Base-by-base conservation (phyloP, 1,284 basidiomycete genomes). In the Sparassis latifolia region DNA sequence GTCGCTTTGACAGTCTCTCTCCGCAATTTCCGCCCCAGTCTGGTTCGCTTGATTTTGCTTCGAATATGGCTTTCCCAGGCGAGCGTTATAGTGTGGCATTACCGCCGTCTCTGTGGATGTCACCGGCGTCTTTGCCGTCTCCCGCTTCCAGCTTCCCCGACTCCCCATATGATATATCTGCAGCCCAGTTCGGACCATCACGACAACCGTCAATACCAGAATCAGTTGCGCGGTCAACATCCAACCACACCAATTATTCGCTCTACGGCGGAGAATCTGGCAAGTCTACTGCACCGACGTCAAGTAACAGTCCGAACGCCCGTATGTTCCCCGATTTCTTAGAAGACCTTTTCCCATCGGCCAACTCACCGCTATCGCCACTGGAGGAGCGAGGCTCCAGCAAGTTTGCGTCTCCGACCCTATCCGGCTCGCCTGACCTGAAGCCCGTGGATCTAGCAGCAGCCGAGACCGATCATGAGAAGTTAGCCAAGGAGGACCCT, bases 41-140 rank as follows among this genome's bases (percentile, higher is more conserved):
- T 20, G 48, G 55, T 27, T 53, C 55, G 2, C 51, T 54, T 33
- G 60, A 58, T 12, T 55, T 54, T 43, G 45, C 40, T 44, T 40
- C 55, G 5, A 48, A 52, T 38, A 45, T 53, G 10, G 53, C 53
- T 31, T 55, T 54, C n/a, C 53, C 50, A 7, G 45, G 70, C 62
- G 80, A 84, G 60, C 82, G 78, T 59, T 72, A 77, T 46, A 70
- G 71, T 58, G 60, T 70, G 45, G 74, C 77, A 51, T 69, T 89
- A 42, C 84, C 83, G 45, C 86, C 87, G 3, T 86, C 85, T 42
- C 68, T 89, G 44, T 90, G 86, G 87, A 90, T 89, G 87, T 88
- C 86, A 9, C 78, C 83, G 40, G 71, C 80, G 9, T 78, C 75
- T 47, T 67, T 78, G 12, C 68, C 76, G 4, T 69, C 75, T 2